Base-by-base conservation (phyloP, 768 basidiomycete genomes). In the Ramaria rubella region DNA sequence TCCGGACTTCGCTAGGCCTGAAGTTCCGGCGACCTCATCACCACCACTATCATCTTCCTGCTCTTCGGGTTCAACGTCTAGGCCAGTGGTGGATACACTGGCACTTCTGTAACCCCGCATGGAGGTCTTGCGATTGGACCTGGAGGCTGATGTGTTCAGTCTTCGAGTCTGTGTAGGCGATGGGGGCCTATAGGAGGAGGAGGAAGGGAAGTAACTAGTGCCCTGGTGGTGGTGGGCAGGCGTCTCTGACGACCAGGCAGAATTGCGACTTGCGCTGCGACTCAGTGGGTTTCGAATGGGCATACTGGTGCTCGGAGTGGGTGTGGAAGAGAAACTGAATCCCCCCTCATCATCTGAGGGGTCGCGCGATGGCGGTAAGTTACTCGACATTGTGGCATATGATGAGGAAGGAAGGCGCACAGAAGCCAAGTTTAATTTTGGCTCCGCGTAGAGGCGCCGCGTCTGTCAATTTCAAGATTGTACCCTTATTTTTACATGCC, bases 191-290 rank as follows among this genome's bases (percentile, higher is more conserved):
- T 76, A 72, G 11, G 75, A 69, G n/a, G 83, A 78, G 5, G 82
- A 80, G 29, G 74, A 59, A 21, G 79, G 70, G 59, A 79, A 82
- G 67, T 86, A 86, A 7, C 86, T 86, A 17, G 85, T 82, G 55
- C 84, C 87, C 62, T 82, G 80, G 64, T 81, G 74, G 65, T 85
- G 86, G 62, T 85, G 86, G 15, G 72, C 74, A 31, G 83, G 84
- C 6, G 80, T 80, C 34, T 85, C 81, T 17, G 69, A 67, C 12
- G 77, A 80, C 79, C 81, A 81, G 58, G 77, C 77, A n/a, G 85
- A 81, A 55, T 75, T 72, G 56, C 77, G 77, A 65, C 79, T 82
- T 52, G 76, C 61, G 51, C 70, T 73, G 49, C 80, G 68, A n/a
- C 45, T 33, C 43, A 49, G 27, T 19, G 27, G 1, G 21, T 36